A percentile compares a stretch with the other conserved stretches of the same genome.
These are phyloP conservation scores for Fistulina hepatica DNA, from an alignment of 1,284 basidiomycete genomes.

Conservation along the genomic window DNA sequence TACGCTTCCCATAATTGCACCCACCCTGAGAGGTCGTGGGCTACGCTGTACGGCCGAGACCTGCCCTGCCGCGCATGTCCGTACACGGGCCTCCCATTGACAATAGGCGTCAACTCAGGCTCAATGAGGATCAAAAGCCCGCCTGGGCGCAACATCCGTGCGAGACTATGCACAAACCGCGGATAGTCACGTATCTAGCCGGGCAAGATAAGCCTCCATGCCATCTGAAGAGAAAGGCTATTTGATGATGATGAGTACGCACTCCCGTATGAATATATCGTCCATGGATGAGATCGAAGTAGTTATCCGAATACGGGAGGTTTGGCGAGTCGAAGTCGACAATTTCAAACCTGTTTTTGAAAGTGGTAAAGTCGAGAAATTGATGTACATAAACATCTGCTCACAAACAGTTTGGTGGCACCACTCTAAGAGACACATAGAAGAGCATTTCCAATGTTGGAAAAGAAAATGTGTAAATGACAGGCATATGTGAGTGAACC, in stretches of 20 bases:
- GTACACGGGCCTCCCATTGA: constrained; percentile 31
- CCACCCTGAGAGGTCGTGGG: constrained; percentile 34
- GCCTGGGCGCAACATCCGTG: constrained; percentile 54
- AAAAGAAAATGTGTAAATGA: constrained; percentile 7
- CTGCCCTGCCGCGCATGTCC: constrained; percentile 25
- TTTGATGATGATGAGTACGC: constrained; percentile 18
- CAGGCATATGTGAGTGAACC: background rate
- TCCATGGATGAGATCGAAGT: constrained; percentile 58
- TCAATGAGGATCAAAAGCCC: constrained; percentile 60
- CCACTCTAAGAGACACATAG: constrained; percentile 31
- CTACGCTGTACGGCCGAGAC: constrained; percentile 16
- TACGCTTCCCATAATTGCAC: constrained; percentile 50
- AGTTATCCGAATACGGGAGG: constrained; percentile 47
- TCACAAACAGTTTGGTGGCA: constrained; percentile 60
- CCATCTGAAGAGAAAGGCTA: constrained; percentile 5
- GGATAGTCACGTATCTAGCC: constrained; percentile 49
- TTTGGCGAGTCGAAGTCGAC: constrained; percentile 48
- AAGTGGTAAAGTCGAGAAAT: background rate
- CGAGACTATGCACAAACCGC: constrained; percentile 45
- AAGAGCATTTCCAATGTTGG: constrained; percentile 5
- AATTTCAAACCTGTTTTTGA: constrained; percentile 57
- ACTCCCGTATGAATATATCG: constrained; percentile 55
- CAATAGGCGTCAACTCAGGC: constrained; percentile 38
- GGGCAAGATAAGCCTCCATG: too few species aligned
- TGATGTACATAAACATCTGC: constrained; percentile 13